Base-by-base conservation (phyloP, 2,329 filamentous ascomycete species). In the Penicillium fuscoglaucum region DNA sequence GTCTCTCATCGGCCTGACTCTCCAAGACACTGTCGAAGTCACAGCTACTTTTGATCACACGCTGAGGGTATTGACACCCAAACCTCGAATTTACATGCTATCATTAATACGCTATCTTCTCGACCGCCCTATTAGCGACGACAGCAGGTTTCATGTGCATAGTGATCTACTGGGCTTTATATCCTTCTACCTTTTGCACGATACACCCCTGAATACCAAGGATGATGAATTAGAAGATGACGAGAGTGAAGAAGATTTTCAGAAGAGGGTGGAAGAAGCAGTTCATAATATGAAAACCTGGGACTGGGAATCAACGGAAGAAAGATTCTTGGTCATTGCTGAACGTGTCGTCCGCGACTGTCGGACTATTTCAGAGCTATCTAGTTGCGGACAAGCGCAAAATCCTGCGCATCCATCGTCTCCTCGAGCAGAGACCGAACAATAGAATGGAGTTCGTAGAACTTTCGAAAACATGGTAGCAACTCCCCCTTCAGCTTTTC, bases 11-110 rank as follows among this genome's bases (percentile, higher is more conserved):
- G 52, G 55, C 19, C 55, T 63, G 41, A 17, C 17, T 28, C 50
- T 61, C 45, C 48, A 63, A 19, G 61, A 63, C 33, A 61, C 61
- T 10, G 31, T 58, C 43, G 28, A 58, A 53, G 55, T 52, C 51
- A 54, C 47, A 52, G 61, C 55, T 17, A 63, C 58, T 7, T 59
- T 59, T 49, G 47, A 60, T 33, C 33, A 26, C 15, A 55, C 21
- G 8, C 54, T 39, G 13, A 53, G 29, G 35, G 45, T 60, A 21
- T 56, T n/a, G 7, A 37, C 35, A 37, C 35, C 35, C 3, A 37
- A 8, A 3, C 35, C 35, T n/a, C 17, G 35, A n/a, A 37, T n/a
- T 3, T 37, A 37, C 35, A 37, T 37, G 35, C 0, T 37, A 7
- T 9, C 35, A 37, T n/a, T 37, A 37, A 37, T 37, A 37, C 15